phyloP scores from a whole-genome alignment of 257 asterid genomes.

The Jaltomata sinuosa region DNA sequence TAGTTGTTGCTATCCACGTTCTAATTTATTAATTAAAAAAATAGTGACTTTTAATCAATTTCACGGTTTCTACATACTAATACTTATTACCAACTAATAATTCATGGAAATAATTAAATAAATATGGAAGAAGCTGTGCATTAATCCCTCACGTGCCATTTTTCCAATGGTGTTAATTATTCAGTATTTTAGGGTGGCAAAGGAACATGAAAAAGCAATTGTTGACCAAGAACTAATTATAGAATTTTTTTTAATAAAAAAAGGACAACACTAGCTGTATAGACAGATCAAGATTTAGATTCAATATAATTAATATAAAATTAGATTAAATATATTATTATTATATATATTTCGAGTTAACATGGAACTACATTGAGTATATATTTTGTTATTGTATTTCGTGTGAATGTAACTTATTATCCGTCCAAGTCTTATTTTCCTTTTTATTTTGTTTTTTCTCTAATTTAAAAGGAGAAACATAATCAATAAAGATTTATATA shows the following conservation, averaged over 20 bases:
- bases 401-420: background rate
- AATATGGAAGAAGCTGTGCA: background rate
- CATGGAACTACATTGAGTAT: background rate
- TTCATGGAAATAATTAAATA: background rate
- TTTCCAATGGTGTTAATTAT: background rate
- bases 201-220: background rate
- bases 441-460: background rate
- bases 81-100: background rate
- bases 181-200: background rate
- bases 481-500: background rate
- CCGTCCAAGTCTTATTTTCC: background rate
- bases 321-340: too few species aligned
- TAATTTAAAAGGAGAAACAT: accelerated
- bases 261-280: background rate
- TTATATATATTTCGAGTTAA: background rate
- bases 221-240: background rate
- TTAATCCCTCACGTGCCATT: background rate
- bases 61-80: background rate
- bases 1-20: background rate
- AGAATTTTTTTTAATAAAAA: too few species aligned
- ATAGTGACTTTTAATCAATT: background rate
- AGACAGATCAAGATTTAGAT: background rate
- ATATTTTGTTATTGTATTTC: background rate
- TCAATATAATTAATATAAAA: too few species aligned
- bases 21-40: background rate